A percentile compares a stretch with the other conserved stretches of the same genome.
Conservation (phyloP, 2,329 filamentous ascomycete genomes). For the Dactylonectria estremocensis region DNA sequence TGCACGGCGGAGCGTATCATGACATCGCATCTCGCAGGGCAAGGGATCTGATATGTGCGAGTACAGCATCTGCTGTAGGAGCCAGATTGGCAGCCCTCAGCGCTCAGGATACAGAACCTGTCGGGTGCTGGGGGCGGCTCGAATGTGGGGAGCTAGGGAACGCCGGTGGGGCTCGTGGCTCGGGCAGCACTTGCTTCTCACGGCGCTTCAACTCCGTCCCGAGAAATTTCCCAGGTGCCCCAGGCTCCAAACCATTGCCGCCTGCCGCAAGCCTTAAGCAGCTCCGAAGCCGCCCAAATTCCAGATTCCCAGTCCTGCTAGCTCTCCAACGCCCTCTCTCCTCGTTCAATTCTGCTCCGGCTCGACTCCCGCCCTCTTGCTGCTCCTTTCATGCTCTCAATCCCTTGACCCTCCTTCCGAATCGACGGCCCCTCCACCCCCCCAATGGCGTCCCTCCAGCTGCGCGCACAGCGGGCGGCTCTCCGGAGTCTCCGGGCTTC, state of each 20-base stretch:
- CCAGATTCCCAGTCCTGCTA: constrained; percentile 6
- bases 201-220: constrained; percentile 49
- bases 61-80: background rate
- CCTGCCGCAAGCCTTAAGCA: constrained; percentile 41
- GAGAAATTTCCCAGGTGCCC: constrained; percentile 41
- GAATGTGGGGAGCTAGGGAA: constrained; percentile 21
- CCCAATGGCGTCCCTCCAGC: constrained; percentile 54
- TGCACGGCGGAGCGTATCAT: constrained; percentile 14
- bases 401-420: constrained; percentile 12
- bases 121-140: background rate
- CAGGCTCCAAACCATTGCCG: constrained; percentile 36
- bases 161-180: constrained; percentile 40
- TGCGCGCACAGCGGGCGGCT: constrained; percentile 50
- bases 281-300: constrained; percentile 22
- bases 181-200: constrained; percentile 32
- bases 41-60: constrained; percentile 13
- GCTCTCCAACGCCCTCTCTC: constrained; percentile 13
- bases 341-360: background rate
- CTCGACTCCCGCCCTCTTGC: constrained; percentile 1
- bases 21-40: constrained; percentile 11
- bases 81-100: background rate
- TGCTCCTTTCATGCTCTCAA: constrained; percentile 13
- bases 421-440: constrained; percentile 30
- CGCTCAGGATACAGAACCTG: background rate
- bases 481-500: constrained; percentile 49